Base-by-base conservation (phyloP, 495 filamentous ascomycete genomes). In the Evernia prunastri region DNA sequence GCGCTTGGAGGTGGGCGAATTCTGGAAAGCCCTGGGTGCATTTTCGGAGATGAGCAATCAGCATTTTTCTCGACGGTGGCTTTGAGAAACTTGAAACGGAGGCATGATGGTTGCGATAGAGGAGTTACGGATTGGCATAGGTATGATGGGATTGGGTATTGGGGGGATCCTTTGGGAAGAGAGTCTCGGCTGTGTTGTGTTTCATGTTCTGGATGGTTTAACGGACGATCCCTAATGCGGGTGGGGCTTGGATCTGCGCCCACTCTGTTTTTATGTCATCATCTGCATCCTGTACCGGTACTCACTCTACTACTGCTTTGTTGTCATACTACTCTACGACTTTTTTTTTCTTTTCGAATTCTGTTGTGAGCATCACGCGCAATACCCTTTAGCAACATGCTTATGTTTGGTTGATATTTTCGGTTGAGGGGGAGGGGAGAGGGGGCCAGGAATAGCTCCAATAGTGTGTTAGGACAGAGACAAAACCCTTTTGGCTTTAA, bases 181-280 rank as follows among this genome's bases (percentile, higher is more conserved):
- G 23, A 27, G n/a, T 49, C 45, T 49, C 23, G 66, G 66, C 66
- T 68, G 42, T 68, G 66, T 57, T 13, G 56, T 68, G 66, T 68
- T 68, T 68, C 66, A 68, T 59, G 59, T 65, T 61, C 23, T 43
- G 25, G n/a, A 62, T 58, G 49, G 51, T 61, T 58, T 49, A 43
- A 66, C 58, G 59, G 63, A 68, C 53, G 51, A 68, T 66, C 13
- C 51, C 36, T 63, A 63, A 40, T 58, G 58, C 45, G 63, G 66
- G 60, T 63, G 66, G 60, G 59, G 63, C 59, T 62, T 68, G 56
- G 66, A 66, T 53, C 53, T 61, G 45, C 54, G 42, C 29, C 58
- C 51, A 36, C 45, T 37, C 49, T 23, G 29, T 59, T 56, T 42
- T 60, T 56, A 60, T 66, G 63, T 63, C 67, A 68, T 68, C 59